A percentile compares a stretch with the other conserved stretches of the same genome.
These are phyloP conservation scores for Podaxis sp. DNA, from an alignment of 768 basidiomycete species.

Conservation along the genomic window DNA sequence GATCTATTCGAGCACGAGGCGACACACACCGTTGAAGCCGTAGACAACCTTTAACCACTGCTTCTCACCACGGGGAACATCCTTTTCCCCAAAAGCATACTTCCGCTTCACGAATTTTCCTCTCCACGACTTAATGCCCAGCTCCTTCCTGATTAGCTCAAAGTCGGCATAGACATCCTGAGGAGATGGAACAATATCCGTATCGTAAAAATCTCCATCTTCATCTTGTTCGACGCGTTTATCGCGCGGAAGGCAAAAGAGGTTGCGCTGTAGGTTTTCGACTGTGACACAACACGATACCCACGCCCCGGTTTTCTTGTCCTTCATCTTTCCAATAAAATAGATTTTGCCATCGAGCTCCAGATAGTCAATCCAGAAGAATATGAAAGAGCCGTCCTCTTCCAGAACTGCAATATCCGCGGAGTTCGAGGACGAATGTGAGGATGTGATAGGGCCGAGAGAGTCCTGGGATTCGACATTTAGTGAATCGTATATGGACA, in stretches of 20 bases:
- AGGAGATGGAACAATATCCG: conserved; percentile 69
- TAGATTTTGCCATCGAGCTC: conserved; percentile 84
- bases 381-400: conserved; percentile 78
- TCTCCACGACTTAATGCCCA: conserved; percentile 74
- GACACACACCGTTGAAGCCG: conserved; percentile 71
- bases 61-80: conserved; percentile 75
- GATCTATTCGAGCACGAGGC: not conserved
- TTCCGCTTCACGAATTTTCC: conserved; percentile 85
- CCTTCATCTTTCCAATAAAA: conserved; percentile 89
- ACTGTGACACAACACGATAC: conserved; percentile 87
- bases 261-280: conserved; percentile 83
- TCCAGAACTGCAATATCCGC: conserved; percentile 64
- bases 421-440: conserved; percentile 35
- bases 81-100: conserved; percentile 88
- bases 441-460: conserved; percentile 47
- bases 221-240: conserved; percentile 57
- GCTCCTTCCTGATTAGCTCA: conserved; percentile 69
- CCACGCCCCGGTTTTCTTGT: conserved; percentile 67
- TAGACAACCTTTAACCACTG: conserved; percentile 96
- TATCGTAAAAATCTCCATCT: conserved; percentile 62
- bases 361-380: conserved; percentile 97
- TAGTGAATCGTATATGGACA: conserved; percentile 74
- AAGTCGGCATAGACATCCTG: conserved; percentile 84
- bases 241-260: conserved; percentile 84
- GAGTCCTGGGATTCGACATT: conserved; percentile 60